Evolutionary conservation across 2,329 filamentous ascomycete species (phyloP).

Genomic region (Aspergillus cejpii): DNA sequence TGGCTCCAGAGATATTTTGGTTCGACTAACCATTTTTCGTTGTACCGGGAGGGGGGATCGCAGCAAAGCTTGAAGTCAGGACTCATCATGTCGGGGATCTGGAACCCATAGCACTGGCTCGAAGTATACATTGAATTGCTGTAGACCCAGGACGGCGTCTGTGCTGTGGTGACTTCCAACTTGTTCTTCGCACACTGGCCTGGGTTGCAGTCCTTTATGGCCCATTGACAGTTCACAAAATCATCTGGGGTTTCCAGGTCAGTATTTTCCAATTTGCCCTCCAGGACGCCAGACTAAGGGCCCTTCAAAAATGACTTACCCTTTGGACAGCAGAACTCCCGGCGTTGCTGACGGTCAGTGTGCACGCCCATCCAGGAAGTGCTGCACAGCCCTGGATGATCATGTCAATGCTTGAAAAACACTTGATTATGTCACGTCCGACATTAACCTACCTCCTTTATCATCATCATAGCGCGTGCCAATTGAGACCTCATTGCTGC

Average conservation of each 20-base stretch:
- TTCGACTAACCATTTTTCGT: conserved; percentile 24
- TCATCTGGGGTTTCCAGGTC: neutral
- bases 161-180: neutral
- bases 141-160: neutral
- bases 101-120: neutral
- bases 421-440: no score
- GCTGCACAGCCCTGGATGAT: neutral
- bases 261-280: neutral
- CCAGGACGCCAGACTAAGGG: neutral
- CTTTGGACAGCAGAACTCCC: neutral
- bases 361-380: neutral
- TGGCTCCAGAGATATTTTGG: conserved; percentile 21
- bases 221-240: neutral
- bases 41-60: conserved; percentile 7
- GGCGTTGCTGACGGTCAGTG: neutral
- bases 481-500: no score
- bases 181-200: neutral
- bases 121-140: neutral
- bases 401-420: neutral
- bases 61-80: conserved; percentile 6
- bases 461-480: neutral
- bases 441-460: neutral
- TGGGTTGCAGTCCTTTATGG: neutral
- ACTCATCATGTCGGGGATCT: neutral
- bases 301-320: neutral